Percentiles rank a stretch among this genome's conserved stretches.
phyloP scores from a whole-genome alignment of 495 filamentous ascomycete genomes.

The Aspergillus sclerotiicarbonarius region DNA sequence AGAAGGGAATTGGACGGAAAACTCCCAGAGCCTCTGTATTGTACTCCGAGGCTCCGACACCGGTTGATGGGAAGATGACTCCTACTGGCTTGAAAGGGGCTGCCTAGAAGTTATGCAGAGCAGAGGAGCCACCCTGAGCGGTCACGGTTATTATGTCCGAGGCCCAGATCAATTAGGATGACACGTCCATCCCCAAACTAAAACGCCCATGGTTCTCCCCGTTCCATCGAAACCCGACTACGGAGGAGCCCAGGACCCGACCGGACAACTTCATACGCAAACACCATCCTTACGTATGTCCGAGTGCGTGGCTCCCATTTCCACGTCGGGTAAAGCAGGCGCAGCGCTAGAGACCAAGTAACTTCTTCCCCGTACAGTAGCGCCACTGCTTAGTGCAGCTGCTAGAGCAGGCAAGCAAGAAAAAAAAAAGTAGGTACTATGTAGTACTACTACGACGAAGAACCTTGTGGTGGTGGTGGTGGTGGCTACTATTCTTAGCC shows the following conservation, averaged over 20 bases:
- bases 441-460: background rate
- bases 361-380: constrained; percentile 1
- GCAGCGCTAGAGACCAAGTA: background rate
- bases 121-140: too few relatives aligned
- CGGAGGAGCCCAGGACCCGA: background rate
- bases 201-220: background rate
- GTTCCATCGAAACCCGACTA: background rate
- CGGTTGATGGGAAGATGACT: too few relatives aligned
- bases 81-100: background rate
- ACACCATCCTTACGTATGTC: background rate
- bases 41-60: too few relatives aligned
- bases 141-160: too few relatives aligned
- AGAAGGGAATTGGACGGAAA: background rate
- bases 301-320: background rate
- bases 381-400: background rate
- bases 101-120: background rate
- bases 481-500: background rate
- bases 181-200: background rate
- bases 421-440: background rate
- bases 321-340: background rate
- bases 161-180: background rate
- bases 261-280: background rate
- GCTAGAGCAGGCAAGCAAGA: background rate
- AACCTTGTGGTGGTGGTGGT: too few relatives aligned
- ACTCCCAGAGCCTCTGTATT: background rate